phyloP scores from a whole-genome alignment of 73 alveolate genomes.

The Paramecium bursaria region DNA sequence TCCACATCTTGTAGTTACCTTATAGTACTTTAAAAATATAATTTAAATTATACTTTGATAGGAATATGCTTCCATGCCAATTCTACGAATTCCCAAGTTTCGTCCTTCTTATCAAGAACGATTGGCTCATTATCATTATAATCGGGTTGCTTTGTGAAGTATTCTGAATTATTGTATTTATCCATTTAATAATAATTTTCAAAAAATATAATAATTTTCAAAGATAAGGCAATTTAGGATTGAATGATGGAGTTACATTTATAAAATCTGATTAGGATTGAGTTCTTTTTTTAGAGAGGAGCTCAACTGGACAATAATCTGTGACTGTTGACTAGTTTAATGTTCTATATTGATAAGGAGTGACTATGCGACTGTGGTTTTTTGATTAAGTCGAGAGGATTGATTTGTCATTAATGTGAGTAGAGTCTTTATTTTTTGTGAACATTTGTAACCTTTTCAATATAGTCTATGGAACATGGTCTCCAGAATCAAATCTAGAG shows the following conservation, averaged over 20 bases:
- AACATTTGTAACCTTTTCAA: too few species aligned
- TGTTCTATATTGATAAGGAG: neutral
- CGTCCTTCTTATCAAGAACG: neutral
- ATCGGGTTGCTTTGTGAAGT: too few species aligned
- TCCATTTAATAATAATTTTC: too few species aligned
- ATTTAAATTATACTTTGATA: neutral
- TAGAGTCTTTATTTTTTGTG: neutral
- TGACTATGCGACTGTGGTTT: neutral
- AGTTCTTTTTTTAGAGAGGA: neutral
- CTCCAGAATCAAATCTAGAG: neutral
- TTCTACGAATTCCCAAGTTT: neutral
- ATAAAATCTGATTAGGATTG: neutral
- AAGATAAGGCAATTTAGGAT: too few species aligned
- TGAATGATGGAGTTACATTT: too few species aligned
- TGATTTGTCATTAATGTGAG: neutral
- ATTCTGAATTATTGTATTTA: too few species aligned
- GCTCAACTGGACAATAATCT: neutral
- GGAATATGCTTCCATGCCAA: slow-evolving; percentile 47
- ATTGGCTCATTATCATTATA: slow-evolving; percentile 21
- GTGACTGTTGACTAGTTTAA: neutral
- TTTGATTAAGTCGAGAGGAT: neutral
- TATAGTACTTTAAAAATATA: neutral
- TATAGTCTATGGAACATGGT: neutral
- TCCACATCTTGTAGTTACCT: neutral
- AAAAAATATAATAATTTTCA: too few species aligned